Conservation (phyloP, 1,284 basidiomycete species). For the Rhodotorula sp. region DNA sequence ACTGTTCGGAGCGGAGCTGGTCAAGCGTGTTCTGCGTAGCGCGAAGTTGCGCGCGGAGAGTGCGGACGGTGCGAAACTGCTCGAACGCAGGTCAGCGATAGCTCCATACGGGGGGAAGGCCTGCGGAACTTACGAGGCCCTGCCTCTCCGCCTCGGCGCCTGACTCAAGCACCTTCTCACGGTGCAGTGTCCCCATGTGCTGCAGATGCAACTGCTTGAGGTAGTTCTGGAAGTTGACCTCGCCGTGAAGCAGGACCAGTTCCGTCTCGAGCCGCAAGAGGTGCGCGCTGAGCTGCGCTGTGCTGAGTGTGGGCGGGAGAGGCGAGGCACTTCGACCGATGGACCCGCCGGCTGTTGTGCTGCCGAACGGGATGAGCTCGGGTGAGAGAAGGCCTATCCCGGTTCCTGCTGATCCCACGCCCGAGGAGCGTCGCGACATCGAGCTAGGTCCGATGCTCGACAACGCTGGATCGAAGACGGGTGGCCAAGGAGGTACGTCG, state of each 20-base stretch:
- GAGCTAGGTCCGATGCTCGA: neutral
- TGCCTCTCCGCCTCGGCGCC: constrained; percentile 75
- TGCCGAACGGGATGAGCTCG: constrained; percentile 14
- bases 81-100: neutral
- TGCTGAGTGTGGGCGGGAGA: neutral
- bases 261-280: constrained; percentile 69
- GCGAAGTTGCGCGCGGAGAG: constrained; percentile 28
- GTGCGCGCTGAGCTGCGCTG: constrained; percentile 57
- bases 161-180: constrained; percentile 67
- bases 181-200: constrained; percentile 72
- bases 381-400: constrained; percentile 19
- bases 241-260: constrained; percentile 67
- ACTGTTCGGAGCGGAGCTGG: constrained; percentile 29
- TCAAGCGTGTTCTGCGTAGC: constrained; percentile 30
- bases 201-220: constrained; percentile 70
- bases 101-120: neutral
- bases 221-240: constrained; percentile 78
- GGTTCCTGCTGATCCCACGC: neutral
- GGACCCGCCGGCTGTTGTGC: neutral
- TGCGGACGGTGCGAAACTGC: constrained; percentile 38
- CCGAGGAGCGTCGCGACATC: constrained; percentile 15
- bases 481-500: neutral
- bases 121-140: constrained; percentile 45
- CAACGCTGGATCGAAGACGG: neutral
- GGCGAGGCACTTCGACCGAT: too few species aligned